Evolutionary conservation across 108 stramenopile species (phyloP).

Genomic region (Discostella stelligeroides): DNA sequence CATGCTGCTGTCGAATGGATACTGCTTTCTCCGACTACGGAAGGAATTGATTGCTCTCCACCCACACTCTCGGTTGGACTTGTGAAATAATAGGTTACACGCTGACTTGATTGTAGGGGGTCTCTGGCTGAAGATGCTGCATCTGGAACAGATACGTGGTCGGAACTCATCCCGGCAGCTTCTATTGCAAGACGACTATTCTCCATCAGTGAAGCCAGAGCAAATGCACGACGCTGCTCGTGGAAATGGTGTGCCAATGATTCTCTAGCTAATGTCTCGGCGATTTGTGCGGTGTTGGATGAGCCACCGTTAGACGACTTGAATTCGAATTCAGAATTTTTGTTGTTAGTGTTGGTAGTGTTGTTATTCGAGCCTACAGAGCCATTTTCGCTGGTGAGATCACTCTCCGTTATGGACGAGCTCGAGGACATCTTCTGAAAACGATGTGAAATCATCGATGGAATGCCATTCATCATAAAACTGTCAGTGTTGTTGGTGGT

Average conservation of each 20-base stretch:
- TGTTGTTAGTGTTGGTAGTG: background rate
- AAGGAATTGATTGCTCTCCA: too few species aligned
- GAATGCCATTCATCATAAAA: slow-evolving; percentile 21
- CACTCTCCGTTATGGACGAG: slow-evolving; percentile 18
- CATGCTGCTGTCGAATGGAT: background rate
- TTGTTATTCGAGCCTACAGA: slow-evolving; percentile 9
- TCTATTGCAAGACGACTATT: slow-evolving; percentile 40
- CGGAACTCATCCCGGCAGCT: slow-evolving; percentile 24
- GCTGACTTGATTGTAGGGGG: background rate
- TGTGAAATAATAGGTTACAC: too few species aligned
- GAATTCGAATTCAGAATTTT: too few species aligned
- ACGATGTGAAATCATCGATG: slow-evolving; percentile 26
- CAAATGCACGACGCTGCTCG: slow-evolving; percentile 35
- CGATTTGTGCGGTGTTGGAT: slow-evolving; percentile 23
- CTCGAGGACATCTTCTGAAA: slow-evolving; percentile 16
- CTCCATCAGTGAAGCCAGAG: slow-evolving; percentile 39
- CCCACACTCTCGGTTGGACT: too few species aligned
- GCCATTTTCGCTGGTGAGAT: slow-evolving; percentile 19
- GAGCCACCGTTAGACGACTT: slow-evolving; percentile 17
- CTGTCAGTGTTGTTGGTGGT: background rate
- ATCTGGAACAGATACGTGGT: background rate
- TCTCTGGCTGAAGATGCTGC: background rate
- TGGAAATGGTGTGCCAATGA: slow-evolving; percentile 43
- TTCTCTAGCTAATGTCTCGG: slow-evolving; percentile 52
- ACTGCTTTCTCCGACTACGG: too few species aligned